A percentile compares a stretch with the other conserved stretches of the same genome.
phyloP scores from a whole-genome alignment of 2,329 filamentous ascomycete species.

The Phyllosticta citrichinensis region DNA sequence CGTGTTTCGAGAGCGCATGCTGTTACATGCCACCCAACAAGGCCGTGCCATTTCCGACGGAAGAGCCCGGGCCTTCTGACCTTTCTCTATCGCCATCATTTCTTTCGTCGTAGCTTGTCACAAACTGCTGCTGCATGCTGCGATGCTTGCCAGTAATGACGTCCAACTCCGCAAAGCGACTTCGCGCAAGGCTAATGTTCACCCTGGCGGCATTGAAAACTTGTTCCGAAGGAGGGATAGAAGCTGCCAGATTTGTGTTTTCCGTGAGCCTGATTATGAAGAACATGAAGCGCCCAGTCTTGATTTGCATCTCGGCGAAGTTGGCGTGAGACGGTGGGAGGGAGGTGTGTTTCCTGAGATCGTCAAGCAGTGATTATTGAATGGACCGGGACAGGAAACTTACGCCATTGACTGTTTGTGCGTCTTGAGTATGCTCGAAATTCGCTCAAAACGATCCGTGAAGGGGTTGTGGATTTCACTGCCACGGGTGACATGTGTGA shows the following conservation, averaged over 20 bases:
- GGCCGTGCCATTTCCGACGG: not conserved
- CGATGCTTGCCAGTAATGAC: conserved; percentile 20
- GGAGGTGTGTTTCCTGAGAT: conserved; percentile 62
- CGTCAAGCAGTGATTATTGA: conserved; percentile 14
- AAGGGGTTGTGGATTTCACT: conserved; percentile 74
- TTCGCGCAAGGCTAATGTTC: conserved; percentile 78
- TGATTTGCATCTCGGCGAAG: conserved; percentile 72
- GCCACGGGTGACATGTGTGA: conserved; percentile 78
- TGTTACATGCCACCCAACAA: not conserved
- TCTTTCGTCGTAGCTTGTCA: conserved; percentile 4
- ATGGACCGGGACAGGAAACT: conserved; percentile 13
- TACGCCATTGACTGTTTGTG: conserved; percentile 73
- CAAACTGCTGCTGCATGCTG: conserved; percentile 8
- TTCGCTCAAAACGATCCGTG: conserved; percentile 83
- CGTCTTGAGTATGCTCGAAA: conserved; percentile 96
- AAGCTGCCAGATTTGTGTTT: conserved; percentile 91
- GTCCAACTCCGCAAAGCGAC: conserved; percentile 62
- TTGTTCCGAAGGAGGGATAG: conserved; percentile 82
- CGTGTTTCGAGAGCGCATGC: not conserved
- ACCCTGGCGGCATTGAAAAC: conserved; percentile 83
- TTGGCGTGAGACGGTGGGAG: conserved; percentile 74
- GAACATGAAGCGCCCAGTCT: conserved; percentile 74
- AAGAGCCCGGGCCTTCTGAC: not conserved
- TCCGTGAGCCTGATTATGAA: conserved; percentile 94
- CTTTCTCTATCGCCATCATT: not conserved